Conservation (phyloP, 805 yeast species). For the Clavispora vitiphila region DNA sequence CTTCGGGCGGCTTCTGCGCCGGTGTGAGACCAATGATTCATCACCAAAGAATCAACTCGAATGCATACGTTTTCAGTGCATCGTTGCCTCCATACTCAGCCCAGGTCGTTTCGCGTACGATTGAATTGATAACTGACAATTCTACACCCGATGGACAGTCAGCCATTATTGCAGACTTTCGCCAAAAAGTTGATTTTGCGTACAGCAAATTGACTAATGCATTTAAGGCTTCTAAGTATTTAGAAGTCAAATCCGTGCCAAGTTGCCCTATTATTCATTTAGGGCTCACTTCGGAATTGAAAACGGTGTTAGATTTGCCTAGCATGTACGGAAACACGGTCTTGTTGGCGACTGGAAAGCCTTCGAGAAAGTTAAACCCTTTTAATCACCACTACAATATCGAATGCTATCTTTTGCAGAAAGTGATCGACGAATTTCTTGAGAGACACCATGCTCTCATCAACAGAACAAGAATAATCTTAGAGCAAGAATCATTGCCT, state of each 20-base stretch:
- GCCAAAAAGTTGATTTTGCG: conserved; percentile 36
- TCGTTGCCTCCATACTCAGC: conserved; percentile 91
- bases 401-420: conserved; percentile 62
- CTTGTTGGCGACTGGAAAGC: conserved; percentile 40
- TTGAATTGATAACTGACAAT: conserved; percentile 42
- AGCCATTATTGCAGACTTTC: conserved; percentile 29
- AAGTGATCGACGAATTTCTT: conserved; percentile 55
- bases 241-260: conserved; percentile 51
- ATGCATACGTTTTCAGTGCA: conserved; percentile 91
- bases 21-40: conserved; percentile 80
- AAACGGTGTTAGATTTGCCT: conserved; percentile 45
- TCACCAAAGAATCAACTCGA: conserved; percentile 87
- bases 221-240: conserved; percentile 27
- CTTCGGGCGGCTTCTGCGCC: conserved; percentile 91
- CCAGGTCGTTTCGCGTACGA: conserved; percentile 50
- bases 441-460: conserved; percentile 52
- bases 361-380: conserved; percentile 35
- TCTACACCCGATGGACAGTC: conserved; percentile 29
- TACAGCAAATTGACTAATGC: conserved; percentile 39
- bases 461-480: conserved; percentile 56
- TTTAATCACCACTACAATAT: conserved; percentile 42
- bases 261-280: conserved; percentile 70
- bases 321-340: conserved; percentile 44
- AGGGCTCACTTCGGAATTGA: conserved; percentile 44
- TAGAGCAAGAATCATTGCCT: conserved; percentile 50